Base-by-base conservation (phyloP, 2,329 filamentous ascomycete species). In the Tolypocladium cylindrosporum region DNA sequence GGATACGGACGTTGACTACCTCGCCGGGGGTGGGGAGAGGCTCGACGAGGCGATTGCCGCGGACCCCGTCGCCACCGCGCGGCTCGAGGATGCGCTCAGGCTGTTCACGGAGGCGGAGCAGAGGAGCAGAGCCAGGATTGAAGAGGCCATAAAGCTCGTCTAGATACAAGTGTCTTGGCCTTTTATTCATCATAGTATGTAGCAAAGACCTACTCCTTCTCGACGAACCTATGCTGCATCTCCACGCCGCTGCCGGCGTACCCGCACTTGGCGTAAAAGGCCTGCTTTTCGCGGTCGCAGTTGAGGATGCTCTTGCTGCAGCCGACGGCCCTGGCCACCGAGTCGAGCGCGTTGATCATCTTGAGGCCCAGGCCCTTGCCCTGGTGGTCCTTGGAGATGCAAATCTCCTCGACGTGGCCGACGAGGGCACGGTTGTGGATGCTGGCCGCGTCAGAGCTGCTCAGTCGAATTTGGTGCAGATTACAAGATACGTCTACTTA, bases 381-480 rank as follows among this genome's bases (percentile, higher is more conserved):
- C 70, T 92, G 90, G 72, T 92, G 87, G 58, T 89, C 85, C 72
- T 87, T 86, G 55, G 86, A 80, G 37, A 94, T 87, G 4, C 89
- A 88, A 68, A 94, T 92, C 69, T 94, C 90, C 73, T 94, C 90
- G 67, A 94, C 88, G 67, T 94, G 90, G 1, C 89, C 90, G 5
- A 90, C 88, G 16, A 82, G 74, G 24, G 85, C 84, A 31, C 87
- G 79, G 59, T 84, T 79, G 66, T 88, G 86, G 62, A 89, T 88
- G 64, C 80, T 83, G 51, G 8, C 13, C 14, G 5, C 9, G 37
- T 43, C 14, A 48, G 45, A 31, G 14, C 21, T 3, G 45, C 45
- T 31, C 45, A 24, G 24, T 10, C 45, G 19, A 7, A 2, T 19
- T 4, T 31, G 45, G 14, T 9, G 14, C 24, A 19, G 27, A 11